Percentiles rank a stretch among this genome's conserved stretches.
phyloP scores from a whole-genome alignment of 257 asterid species.

The Fraxinus quadrangulata region DNA sequence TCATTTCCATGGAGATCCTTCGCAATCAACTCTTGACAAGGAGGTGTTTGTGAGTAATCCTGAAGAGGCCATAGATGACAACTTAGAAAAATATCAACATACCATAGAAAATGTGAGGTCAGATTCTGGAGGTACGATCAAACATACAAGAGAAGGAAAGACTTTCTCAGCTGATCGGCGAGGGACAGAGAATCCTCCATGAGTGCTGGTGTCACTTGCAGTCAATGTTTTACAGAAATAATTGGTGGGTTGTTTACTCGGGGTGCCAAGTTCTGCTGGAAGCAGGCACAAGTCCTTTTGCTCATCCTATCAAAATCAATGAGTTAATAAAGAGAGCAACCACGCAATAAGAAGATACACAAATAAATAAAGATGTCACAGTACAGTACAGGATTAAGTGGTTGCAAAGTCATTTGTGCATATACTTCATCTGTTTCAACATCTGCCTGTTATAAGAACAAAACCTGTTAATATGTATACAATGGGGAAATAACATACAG shows the following conservation, averaged over 20 bases:
- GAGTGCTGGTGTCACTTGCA: conserved; percentile 95
- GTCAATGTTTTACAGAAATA: conserved; percentile 92
- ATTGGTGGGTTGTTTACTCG: conserved; percentile 95
- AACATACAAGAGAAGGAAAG: conserved; percentile 87
- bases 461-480: conserved; percentile 7
- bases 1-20: conserved; percentile 97
- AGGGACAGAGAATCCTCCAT: conserved; percentile 98
- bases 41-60: conserved; percentile 95
- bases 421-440: conserved; percentile 93
- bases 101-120: not conserved
- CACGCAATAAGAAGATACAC: conserved; percentile 12
- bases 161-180: conserved; percentile 99
- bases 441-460: conserved; percentile 71
- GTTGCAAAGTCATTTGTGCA: conserved; percentile 95
- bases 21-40: conserved; percentile 85
- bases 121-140: conserved; percentile 4
- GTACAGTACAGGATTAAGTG: conserved; percentile 69
- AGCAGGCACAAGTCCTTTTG: conserved; percentile 85
- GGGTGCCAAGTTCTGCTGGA: conserved; percentile 82
- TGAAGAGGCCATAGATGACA: conserved; percentile 29
- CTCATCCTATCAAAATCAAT: conserved; percentile 66
- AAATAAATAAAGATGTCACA: conserved; percentile 13
- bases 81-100: conserved; percentile 14
- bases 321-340: conserved; percentile 12
- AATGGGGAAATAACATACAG: conserved; percentile 4